Evolutionary conservation across 1,139 yeast genomes (phyloP).

Genomic region (Pichia sp.): DNA sequence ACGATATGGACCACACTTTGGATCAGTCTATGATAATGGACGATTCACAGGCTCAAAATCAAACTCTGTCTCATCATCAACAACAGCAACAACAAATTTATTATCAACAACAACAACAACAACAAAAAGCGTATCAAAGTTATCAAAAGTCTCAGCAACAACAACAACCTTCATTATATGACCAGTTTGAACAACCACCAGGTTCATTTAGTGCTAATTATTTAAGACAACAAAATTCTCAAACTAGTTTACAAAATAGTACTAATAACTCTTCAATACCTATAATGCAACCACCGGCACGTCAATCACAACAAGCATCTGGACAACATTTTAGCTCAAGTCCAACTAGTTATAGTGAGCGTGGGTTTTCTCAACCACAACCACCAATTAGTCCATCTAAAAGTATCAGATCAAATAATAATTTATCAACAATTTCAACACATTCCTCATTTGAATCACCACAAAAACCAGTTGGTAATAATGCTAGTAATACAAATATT

Average conservation of each 20-base stretch:
- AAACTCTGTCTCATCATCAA: slow-evolving; percentile 5
- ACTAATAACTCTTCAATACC: background rate
- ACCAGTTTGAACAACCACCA: slow-evolving; percentile 10
- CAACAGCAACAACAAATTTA: slow-evolving; percentile 9
- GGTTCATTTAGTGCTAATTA: slow-evolving; percentile 15
- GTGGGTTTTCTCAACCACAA: slow-evolving; percentile 21
- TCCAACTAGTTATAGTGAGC: slow-evolving; percentile 18
- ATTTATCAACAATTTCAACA: slow-evolving; percentile 23
- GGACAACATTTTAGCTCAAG: slow-evolving; percentile 20
- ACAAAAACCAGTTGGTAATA: slow-evolving; percentile 14
- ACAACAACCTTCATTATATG: slow-evolving; percentile 4
- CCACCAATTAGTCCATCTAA: slow-evolving; percentile 30
- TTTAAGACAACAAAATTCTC: slow-evolving; percentile 18
- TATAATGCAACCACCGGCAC: slow-evolving; percentile 1
- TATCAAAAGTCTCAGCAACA: slow-evolving; percentile 12
- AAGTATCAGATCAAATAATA: slow-evolving; percentile 25
- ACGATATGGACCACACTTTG: background rate
- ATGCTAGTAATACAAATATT: slow-evolving; percentile 14
- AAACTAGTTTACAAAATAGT: slow-evolving; percentile 9
- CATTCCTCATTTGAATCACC: slow-evolving; percentile 24
- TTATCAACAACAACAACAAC: slow-evolving; percentile 12
- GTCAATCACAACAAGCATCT: background rate
- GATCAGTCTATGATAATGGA: slow-evolving; percentile 4
- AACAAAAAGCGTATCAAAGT: slow-evolving; percentile 3
- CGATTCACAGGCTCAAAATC: background rate